A percentile compares a stretch with the other conserved stretches of the same genome.
phyloP scores from a whole-genome alignment of 441 rosid species.

The Populus trichocarpa region DNA sequence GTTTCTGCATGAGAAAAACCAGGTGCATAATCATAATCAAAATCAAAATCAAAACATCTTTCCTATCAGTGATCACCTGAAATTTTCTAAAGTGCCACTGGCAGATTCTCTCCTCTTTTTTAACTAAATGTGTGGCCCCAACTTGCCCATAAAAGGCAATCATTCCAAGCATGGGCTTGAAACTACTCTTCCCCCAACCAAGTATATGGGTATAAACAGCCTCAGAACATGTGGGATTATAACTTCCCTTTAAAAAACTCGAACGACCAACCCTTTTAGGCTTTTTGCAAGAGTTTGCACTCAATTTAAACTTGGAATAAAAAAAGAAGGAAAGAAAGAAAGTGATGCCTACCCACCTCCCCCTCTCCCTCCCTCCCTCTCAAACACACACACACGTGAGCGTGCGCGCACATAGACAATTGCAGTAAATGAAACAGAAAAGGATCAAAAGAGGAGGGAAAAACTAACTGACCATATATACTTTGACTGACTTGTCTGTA shows the following conservation, averaged over 20 bases:
- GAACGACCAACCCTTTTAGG: too few species aligned
- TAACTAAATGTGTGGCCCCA: neutral
- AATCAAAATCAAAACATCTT: neutral
- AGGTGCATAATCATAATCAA: constrained; percentile 1
- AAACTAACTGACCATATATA: constrained; percentile 40
- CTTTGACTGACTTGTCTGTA: constrained; percentile 38
- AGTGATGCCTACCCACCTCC: neutral
- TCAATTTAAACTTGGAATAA: too few species aligned
- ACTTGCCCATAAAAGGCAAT: neutral
- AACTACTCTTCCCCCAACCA: neutral
- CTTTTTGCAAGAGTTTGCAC: too few species aligned
- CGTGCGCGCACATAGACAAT: neutral
- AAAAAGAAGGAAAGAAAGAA: too few species aligned
- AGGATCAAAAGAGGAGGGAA: neutral
- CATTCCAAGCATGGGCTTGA: neutral
- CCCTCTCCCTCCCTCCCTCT: too few species aligned
- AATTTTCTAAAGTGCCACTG: neutral
- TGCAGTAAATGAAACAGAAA: neutral
- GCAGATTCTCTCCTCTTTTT: neutral
- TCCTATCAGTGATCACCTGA: neutral
- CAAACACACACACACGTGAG: too few species aligned
- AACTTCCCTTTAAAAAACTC: too few species aligned
- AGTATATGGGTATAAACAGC: too few species aligned
- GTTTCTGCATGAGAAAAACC: constrained; percentile 45
- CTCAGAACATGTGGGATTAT: neutral